Evolutionary conservation across 2,329 filamentous ascomycete genomes (phyloP).

Genomic region (Cadophora gregata): DNA sequence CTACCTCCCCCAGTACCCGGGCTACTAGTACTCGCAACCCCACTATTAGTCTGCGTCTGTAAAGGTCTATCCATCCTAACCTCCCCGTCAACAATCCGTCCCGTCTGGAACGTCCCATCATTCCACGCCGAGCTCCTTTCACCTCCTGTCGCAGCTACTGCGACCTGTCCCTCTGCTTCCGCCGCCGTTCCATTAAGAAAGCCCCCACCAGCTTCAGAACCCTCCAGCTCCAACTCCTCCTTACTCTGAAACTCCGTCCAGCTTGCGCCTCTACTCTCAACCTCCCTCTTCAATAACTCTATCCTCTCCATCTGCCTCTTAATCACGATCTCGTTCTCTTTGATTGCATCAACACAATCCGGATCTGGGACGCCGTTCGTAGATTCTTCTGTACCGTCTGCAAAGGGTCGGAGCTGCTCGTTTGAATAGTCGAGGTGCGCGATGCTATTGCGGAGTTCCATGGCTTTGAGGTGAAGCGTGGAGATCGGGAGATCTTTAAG

Average conservation of each 20-base stretch:
- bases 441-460: slow-evolving; percentile 78
- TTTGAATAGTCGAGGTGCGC: slow-evolving; percentile 77
- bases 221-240: slow-evolving; percentile 46
- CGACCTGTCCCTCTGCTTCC: slow-evolving; percentile 12
- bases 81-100: slow-evolving; percentile 59
- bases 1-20: slow-evolving; percentile 49
- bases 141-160: slow-evolving; percentile 19
- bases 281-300: slow-evolving; percentile 66
- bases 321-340: slow-evolving; percentile 74
- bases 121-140: slow-evolving; percentile 54
- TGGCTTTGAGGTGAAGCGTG: slow-evolving; percentile 72
- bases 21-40: slow-evolving; percentile 28
- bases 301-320: slow-evolving; percentile 71
- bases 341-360: slow-evolving; percentile 76
- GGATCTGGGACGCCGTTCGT: slow-evolving; percentile 58
- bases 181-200: slow-evolving; percentile 35
- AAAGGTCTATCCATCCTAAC: slow-evolving; percentile 50
- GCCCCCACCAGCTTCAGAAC: slow-evolving; percentile 23
- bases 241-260: slow-evolving; percentile 63
- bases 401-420: slow-evolving; percentile 72
- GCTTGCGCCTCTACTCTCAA: slow-evolving; percentile 58
- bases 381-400: slow-evolving; percentile 49
- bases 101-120: slow-evolving; percentile 69
- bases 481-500: slow-evolving; percentile 69
- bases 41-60: slow-evolving; percentile 41